These are phyloP conservation scores for Yamadazyma mexicana DNA, from an alignment of 1,139 yeast genomes.

Conservation along the genomic window DNA sequence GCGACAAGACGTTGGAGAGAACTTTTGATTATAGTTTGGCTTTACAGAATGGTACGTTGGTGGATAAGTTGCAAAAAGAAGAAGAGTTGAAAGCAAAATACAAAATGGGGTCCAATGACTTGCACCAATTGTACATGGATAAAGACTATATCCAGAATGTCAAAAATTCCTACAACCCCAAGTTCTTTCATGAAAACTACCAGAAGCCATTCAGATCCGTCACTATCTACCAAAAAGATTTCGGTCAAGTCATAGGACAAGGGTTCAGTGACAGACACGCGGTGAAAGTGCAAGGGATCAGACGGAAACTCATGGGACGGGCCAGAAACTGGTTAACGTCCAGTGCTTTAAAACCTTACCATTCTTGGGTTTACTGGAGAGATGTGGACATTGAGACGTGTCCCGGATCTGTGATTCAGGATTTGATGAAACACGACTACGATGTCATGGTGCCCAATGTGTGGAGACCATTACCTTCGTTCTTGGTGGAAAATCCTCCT, in stretches of 20 bases:
- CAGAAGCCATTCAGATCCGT: constrained; percentile 73
- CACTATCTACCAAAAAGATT: constrained; percentile 77
- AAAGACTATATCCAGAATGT: constrained; percentile 60
- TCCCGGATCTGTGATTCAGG: constrained; percentile 78
- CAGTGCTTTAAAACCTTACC: constrained; percentile 76
- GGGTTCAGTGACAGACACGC: constrained; percentile 91
- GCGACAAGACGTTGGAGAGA: constrained; percentile 70
- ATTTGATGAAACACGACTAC: constrained; percentile 68
- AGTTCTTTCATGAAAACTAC: constrained; percentile 55
- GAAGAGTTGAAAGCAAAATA: constrained; percentile 31
- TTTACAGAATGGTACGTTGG: constrained; percentile 68
- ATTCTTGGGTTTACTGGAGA: constrained; percentile 94
- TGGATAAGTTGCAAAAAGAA: constrained; percentile 45
- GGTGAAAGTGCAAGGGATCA: constrained; percentile 84
- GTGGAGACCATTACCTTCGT: constrained; percentile 83
- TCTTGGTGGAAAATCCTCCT: constrained; percentile 76
- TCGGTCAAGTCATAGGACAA: constrained; percentile 82
- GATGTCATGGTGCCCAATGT: constrained; percentile 90
- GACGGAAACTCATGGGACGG: constrained; percentile 85
- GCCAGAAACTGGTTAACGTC: constrained; percentile 88
- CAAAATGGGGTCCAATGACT: constrained; percentile 54
- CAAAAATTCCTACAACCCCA: constrained; percentile 59
- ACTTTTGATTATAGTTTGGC: constrained; percentile 66
- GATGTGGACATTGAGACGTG: constrained; percentile 87
- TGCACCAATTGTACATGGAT: constrained; percentile 71